phyloP scores from a whole-genome alignment of 2,329 filamentous ascomycete species.

The Penicillium sp. region DNA sequence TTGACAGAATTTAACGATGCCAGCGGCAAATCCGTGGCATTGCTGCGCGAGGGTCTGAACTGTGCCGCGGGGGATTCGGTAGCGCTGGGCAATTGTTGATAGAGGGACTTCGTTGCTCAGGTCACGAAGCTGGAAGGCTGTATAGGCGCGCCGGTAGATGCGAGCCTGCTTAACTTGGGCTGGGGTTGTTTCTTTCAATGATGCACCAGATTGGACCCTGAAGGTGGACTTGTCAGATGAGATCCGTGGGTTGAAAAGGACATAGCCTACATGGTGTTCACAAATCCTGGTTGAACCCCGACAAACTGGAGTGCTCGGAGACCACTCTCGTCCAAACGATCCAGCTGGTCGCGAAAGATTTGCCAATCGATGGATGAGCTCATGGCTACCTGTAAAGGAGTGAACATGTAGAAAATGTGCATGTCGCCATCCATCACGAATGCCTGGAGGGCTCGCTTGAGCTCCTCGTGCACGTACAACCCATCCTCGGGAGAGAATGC shows the following conservation, averaged over 20 bases:
- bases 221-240: neutral
- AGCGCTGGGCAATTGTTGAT: conserved; percentile 66
- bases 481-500: conserved; percentile 72
- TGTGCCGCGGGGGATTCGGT: conserved; percentile 65
- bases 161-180: conserved; percentile 60
- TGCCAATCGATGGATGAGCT: conserved; percentile 64
- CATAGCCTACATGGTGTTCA: conserved; percentile 62
- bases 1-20: conserved; percentile 76
- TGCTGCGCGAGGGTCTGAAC: conserved; percentile 71
- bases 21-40: conserved; percentile 73
- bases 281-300: conserved; percentile 63
- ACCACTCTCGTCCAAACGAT: conserved; percentile 67
- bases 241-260: neutral
- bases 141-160: conserved; percentile 69
- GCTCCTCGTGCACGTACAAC: conserved; percentile 67
- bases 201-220: conserved; percentile 63
- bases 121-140: conserved; percentile 73
- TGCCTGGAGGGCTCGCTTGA: conserved; percentile 63
- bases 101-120: conserved; percentile 74
- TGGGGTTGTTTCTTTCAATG: conserved; percentile 60
- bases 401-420: conserved; percentile 75
- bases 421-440: conserved; percentile 81
- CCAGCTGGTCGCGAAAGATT: conserved; percentile 68
- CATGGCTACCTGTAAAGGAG: conserved; percentile 59
- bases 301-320: conserved; percentile 66